A percentile compares a stretch with the other conserved stretches of the same genome.
Evolutionary conservation across 2,329 filamentous ascomycete genomes (phyloP).

Genomic region (Seiridium cupressi): DNA sequence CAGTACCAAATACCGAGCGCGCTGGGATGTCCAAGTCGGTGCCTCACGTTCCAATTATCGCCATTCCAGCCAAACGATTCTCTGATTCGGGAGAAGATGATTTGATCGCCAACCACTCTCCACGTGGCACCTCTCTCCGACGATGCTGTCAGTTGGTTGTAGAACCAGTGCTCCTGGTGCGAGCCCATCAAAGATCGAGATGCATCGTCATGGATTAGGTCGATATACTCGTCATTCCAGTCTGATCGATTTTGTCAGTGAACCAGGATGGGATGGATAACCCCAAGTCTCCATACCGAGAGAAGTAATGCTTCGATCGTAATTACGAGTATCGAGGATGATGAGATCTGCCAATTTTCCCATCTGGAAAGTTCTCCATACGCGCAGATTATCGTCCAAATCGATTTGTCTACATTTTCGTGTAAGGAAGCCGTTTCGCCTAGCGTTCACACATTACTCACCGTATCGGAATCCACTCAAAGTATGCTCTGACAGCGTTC

Average conservation of each 20-base stretch:
- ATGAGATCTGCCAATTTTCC: constrained; percentile 65
- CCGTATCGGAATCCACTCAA: constrained; percentile 63
- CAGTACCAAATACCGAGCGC: not conserved
- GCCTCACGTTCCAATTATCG: constrained; percentile 1
- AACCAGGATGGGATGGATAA: not conserved
- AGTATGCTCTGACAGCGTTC: constrained; percentile 70
- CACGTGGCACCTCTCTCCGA: constrained; percentile 65
- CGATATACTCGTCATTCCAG: constrained; percentile 47
- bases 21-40: no score
- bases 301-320: constrained; percentile 63
- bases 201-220: constrained; percentile 62
- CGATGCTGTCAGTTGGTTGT: constrained; percentile 55
- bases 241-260: not conserved
- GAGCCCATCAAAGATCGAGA: constrained; percentile 69
- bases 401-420: constrained; percentile 46
- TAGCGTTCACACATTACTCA: constrained; percentile 13
- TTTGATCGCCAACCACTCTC: constrained; percentile 70
- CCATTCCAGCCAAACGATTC: not conserved
- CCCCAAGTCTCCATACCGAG: constrained; percentile 18
- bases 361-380: constrained; percentile 66
- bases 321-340: constrained; percentile 68
- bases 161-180: constrained; percentile 75
- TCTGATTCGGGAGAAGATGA: constrained; percentile 53
- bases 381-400: constrained; percentile 42
- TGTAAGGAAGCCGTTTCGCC: not conserved